A percentile compares a stretch with the other conserved stretches of the same genome.
These are phyloP conservation scores for Neofusicoccum umdonicola DNA, from an alignment of 2,329 filamentous ascomycete genomes.

Conservation along the genomic window DNA sequence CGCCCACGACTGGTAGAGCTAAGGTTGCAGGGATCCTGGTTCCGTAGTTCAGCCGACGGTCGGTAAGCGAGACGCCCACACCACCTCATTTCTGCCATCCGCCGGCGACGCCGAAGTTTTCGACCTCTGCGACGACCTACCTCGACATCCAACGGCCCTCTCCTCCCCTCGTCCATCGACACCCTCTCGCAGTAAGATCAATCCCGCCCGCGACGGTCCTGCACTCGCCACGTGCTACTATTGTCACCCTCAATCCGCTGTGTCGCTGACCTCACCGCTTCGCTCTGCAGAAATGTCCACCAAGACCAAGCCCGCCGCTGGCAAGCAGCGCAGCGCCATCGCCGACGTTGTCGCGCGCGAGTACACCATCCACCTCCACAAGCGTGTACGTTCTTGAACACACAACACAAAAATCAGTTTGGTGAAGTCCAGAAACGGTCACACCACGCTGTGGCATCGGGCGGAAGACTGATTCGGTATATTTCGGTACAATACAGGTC, in stretches of 20 bases:
- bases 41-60: background rate
- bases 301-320: constrained; percentile 48
- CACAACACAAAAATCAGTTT: constrained; percentile 54
- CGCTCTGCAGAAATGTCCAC: constrained; percentile 37
- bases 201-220: background rate
- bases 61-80: constrained; percentile 17
- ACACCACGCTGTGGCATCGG: constrained; percentile 47
- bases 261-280: background rate
- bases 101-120: background rate
- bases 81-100: constrained; percentile 8
- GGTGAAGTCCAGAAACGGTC: constrained; percentile 67
- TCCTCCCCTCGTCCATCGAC: constrained; percentile 5
- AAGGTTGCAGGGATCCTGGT: background rate
- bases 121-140: constrained; percentile 12
- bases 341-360: constrained; percentile 98
- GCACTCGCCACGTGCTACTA: background rate
- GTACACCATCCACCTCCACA: constrained; percentile 99
- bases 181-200: background rate
- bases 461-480: constrained; percentile 65
- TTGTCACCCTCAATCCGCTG: too few relatives aligned
- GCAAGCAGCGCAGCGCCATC: constrained; percentile 87
- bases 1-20: background rate
- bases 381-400: constrained; percentile 73
- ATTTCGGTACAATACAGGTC: constrained; percentile 59
- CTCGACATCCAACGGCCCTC: constrained; percentile 8